These are phyloP conservation scores for Fusarium sp. DNA, from an alignment of 2,329 filamentous ascomycete genomes.

Conservation along the genomic window DNA sequence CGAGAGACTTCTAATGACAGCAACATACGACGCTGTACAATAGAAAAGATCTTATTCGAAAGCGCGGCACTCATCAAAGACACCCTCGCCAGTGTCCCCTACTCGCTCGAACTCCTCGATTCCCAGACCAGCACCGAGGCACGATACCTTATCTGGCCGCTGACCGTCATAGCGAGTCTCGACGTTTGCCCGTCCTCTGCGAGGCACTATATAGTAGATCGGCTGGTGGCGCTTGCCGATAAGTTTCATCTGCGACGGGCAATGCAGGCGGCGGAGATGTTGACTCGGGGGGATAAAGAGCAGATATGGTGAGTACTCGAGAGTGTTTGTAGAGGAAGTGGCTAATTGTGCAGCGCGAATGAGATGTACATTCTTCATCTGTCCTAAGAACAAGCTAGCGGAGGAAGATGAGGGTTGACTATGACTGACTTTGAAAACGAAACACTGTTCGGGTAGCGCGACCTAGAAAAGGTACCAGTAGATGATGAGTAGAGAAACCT, in stretches of 20 bases:
- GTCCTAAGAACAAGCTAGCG: background rate
- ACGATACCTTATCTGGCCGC: conserved; percentile 3
- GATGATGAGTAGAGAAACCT: too few species aligned
- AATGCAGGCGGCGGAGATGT: background rate
- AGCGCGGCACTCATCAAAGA: background rate
- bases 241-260: conserved; percentile 5
- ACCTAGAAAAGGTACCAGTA: too few species aligned
- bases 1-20: background rate
- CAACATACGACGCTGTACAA: background rate
- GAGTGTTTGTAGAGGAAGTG: too few species aligned
- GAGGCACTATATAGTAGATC: background rate
- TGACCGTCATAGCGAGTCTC: background rate
- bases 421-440: too few species aligned
- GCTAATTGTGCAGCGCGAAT: background rate
- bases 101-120: conserved; percentile 3
- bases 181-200: background rate
- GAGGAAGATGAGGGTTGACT: too few species aligned
- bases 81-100: conserved; percentile 4
- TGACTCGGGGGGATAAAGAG: background rate
- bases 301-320: background rate
- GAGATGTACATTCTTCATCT: conserved; percentile 7
- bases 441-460: too few species aligned
- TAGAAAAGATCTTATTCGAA: background rate
- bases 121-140: background rate
- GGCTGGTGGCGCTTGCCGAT: background rate